These are phyloP conservation scores for Fusarium miscanthi DNA, from an alignment of 2,329 filamentous ascomycete genomes.

Conservation along the genomic window DNA sequence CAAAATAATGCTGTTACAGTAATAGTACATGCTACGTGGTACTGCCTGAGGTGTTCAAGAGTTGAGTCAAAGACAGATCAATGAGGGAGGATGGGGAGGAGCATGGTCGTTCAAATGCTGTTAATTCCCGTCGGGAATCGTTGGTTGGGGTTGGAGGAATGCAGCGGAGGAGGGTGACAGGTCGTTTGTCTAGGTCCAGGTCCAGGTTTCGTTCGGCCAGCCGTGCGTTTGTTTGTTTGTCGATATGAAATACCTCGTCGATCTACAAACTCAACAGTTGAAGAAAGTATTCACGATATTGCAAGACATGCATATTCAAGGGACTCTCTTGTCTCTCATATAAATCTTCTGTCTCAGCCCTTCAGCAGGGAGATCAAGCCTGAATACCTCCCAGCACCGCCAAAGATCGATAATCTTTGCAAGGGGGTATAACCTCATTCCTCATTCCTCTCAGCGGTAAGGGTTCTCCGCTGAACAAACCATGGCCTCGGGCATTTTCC, in stretches of 20 bases:
- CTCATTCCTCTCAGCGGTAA: neutral
- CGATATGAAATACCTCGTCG: neutral
- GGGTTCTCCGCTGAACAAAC: neutral
- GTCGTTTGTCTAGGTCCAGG: neutral
- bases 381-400: conserved; percentile 1
- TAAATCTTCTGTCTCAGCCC: conserved; percentile 5
- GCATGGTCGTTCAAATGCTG: neutral
- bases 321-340: neutral
- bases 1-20: neutral
- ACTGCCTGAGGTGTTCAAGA: neutral
- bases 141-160: neutral
- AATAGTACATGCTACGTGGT: neutral
- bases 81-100: conserved; percentile 6
- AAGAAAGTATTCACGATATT: neutral
- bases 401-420: neutral
- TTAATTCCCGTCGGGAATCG: conserved; percentile 21
- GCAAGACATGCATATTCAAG: conserved; percentile 5
- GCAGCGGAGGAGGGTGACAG: conserved; percentile 4
- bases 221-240: neutral
- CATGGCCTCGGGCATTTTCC: neutral
- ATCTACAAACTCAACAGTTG: neutral
- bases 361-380: conserved; percentile 17
- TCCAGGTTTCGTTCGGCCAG: neutral
- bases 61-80: neutral
- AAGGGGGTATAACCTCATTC: conserved; percentile 3